Evolutionary conservation across 1,139 yeast genomes (phyloP), one percentile per base, ranked within the genome.

Genomic region (Wickerhamomyces sp.): DNA sequence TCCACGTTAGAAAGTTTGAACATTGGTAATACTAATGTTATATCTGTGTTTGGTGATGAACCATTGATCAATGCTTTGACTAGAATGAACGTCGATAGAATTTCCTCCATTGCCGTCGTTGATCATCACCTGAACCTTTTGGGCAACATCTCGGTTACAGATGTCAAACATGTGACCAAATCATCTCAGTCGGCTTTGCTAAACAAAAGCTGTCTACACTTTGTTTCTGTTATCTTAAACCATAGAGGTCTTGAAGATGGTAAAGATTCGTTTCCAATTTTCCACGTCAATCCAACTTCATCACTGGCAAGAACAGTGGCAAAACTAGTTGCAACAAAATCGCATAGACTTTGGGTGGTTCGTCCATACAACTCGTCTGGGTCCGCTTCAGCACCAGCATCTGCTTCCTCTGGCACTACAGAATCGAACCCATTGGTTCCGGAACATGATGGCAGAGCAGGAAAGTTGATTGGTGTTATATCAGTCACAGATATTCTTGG

Each of bases 251-350:
- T 91, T 23, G 94, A 82, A 54, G 91, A 88, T 55, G 96, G 96
- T 36, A 88, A 89, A 61, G 98, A 91, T 64, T 89, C 93, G 31
- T 89, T 81, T 69, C 98, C 98, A 13, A 89, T 91, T 32, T 91
- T 91, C 72, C 95, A 89, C 58, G 96, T 89, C 22, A 82, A 84
- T 45, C 74, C 77, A 41, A 72, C 73, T 31, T 78, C 93, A 12
- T 80, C 93, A 0, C 70, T 91, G 33, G 95, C 89, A 19, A 75
- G 96, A 57, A 88, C 93, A 10, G 73, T 91, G 51, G 97, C 97
- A 31, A 91, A 91, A 60, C 69, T 91, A 49, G 96, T 91, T 19
- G 97, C 97, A 10, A 91, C 98, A 5, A 82, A 81, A 58, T 77
- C 95, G 12, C 98, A 91, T 62, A 73, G 97, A 57, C 66, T 89